phyloP scores from a whole-genome alignment of 106 monocot species.

The Allium sativum region DNA sequence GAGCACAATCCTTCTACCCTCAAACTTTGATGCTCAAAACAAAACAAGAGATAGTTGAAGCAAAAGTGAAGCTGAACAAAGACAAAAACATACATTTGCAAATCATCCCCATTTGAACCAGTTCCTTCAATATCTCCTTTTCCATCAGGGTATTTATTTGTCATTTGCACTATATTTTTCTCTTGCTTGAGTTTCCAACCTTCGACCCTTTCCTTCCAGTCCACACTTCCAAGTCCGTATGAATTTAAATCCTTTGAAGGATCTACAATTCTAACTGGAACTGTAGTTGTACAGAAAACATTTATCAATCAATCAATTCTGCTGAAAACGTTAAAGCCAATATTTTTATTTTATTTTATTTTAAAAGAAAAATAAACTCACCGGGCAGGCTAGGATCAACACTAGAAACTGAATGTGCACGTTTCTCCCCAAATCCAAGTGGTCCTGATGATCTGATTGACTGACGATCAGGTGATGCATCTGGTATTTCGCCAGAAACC shows the following conservation, averaged over 20 bases:
- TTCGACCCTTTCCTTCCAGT: conserved; percentile 93
- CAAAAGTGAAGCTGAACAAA: no score
- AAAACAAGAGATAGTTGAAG: no score
- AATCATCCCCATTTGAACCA: conserved; percentile 86
- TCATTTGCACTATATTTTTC: conserved; percentile 61
- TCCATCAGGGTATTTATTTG: conserved; percentile 55
- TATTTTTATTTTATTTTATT: no score
- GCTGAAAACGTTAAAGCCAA: background rate
- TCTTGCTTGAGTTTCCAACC: conserved; percentile 86
- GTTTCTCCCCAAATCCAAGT: conserved; percentile 33
- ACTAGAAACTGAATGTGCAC: conserved; percentile 36
- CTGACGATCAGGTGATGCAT: conserved; percentile 68
- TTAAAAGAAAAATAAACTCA: conserved; percentile 5
- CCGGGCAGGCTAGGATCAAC: conserved; percentile 80
- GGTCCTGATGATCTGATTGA: conserved; percentile 54
- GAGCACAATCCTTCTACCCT: no score
- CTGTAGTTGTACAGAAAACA: conserved; percentile 20
- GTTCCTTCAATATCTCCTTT: conserved; percentile 91
- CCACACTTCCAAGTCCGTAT: conserved; percentile 73
- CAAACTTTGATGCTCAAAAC: no score
- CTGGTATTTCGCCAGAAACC: conserved; percentile 77
- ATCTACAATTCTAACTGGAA: conserved; percentile 88
- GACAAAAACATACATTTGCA: conserved; percentile 52
- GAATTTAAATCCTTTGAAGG: conserved; percentile 92
- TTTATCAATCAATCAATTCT: background rate